Conservation (phyloP, 768 basidiomycete species). For the Hydnomerulius pinastri region DNA sequence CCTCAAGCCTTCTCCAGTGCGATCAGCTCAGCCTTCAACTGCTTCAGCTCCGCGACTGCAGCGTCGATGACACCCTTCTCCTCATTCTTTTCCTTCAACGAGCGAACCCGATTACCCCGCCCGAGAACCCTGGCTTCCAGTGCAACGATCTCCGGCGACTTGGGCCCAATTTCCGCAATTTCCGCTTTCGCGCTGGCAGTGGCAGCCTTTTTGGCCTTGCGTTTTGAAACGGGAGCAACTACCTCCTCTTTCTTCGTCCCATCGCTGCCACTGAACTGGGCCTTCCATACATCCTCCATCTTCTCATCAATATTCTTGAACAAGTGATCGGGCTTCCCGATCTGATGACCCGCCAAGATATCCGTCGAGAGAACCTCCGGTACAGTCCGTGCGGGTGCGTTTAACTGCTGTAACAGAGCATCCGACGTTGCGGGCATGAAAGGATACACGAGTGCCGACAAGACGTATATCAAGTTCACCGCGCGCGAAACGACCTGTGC, state of each 20-base stretch:
- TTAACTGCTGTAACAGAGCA: constrained; percentile 81
- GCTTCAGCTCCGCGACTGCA: constrained; percentile 66
- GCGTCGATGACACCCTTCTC: constrained; percentile 45
- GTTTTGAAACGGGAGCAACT: constrained; percentile 45
- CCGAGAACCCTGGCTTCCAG: constrained; percentile 74
- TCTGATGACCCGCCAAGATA: constrained; percentile 81
- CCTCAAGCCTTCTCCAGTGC: constrained; percentile 16
- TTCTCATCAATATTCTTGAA: constrained; percentile 95
- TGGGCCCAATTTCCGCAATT: constrained; percentile 50
- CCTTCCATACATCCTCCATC: constrained; percentile 81
- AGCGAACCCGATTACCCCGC: constrained; percentile 75
- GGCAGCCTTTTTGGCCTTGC: constrained; percentile 57
- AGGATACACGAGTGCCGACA: constrained; percentile 85
- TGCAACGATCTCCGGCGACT: constrained; percentile 69
- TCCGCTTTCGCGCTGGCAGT: constrained; percentile 49
- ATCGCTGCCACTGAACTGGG: constrained; percentile 72
- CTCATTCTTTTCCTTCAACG: constrained; percentile 53
- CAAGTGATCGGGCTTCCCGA: constrained; percentile 85
- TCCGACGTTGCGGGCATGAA: constrained; percentile 94
- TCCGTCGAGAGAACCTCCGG: constrained; percentile 76
- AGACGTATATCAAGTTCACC: constrained; percentile 88
- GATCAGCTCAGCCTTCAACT: constrained; percentile 58
- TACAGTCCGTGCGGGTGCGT: constrained; percentile 82
- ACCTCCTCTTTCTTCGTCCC: constrained; percentile 44
- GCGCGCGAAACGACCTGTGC: constrained; percentile 89